Conservation (phyloP, 164 flowering plant genomes). For the Litsea cubeba region DNA sequence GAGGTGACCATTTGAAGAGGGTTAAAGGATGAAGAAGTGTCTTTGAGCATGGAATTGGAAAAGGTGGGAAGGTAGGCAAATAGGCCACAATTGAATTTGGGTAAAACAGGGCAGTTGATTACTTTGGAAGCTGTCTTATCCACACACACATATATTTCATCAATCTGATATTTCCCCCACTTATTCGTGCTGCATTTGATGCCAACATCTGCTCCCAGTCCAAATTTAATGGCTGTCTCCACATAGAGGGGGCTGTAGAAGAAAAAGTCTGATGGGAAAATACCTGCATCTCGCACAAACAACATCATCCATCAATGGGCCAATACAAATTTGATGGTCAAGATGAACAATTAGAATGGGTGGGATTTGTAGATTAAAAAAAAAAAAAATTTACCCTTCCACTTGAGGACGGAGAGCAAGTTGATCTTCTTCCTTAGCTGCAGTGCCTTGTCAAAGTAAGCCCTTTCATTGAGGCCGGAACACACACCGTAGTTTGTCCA, state of each 20-base stretch:
- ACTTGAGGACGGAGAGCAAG: conserved; percentile 7
- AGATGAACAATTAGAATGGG: not conserved
- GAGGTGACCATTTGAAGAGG: not conserved
- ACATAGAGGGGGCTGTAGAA: not conserved
- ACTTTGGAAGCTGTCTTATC: not conserved
- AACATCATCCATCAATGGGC: too few species aligned
- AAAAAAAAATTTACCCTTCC: conserved; percentile 5
- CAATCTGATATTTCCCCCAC: not conserved
- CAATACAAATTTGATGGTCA: too few species aligned
- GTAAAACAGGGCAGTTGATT: not conserved
- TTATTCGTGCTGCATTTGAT: not conserved
- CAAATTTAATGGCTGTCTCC: not conserved
- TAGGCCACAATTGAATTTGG: not conserved
- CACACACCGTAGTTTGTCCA: conserved; percentile 15
- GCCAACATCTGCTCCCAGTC: not conserved
- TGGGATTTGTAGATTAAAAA: too few species aligned
- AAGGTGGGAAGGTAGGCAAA: not conserved
- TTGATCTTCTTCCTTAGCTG: conserved; percentile 5
- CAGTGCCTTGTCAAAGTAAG: conserved; percentile 10
- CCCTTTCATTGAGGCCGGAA: conserved; percentile 7
- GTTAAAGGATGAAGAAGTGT: not conserved
- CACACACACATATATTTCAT: not conserved
- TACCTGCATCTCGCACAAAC: too few species aligned
- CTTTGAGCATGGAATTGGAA: not conserved
- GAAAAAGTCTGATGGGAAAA: too few species aligned